A percentile compares a stretch with the other conserved stretches of the same genome.
Evolutionary conservation across 257 asterid genomes (phyloP).

Genomic region (Przewalskia tangutica): DNA sequence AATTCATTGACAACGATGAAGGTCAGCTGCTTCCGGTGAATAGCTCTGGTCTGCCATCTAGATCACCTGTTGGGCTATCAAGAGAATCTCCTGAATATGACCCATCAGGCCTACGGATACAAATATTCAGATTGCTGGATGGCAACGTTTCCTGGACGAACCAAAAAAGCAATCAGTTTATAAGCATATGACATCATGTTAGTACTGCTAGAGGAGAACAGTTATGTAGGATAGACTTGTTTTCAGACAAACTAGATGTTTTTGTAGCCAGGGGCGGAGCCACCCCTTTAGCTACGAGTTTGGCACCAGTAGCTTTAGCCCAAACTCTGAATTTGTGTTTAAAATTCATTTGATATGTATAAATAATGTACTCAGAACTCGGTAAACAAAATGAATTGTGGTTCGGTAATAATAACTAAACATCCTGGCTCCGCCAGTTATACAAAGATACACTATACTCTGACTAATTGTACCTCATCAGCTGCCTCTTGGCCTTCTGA

Average conservation of each 20-base stretch:
- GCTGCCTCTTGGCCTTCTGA: constrained; percentile 64
- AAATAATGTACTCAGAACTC: too few relatives aligned
- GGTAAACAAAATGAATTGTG: too few relatives aligned
- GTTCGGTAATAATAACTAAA: too few relatives aligned
- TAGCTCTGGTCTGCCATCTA: constrained; percentile 4
- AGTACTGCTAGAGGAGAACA: not conserved
- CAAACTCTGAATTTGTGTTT: too few relatives aligned
- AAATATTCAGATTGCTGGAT: constrained; percentile 13
- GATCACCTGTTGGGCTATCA: constrained; percentile 7
- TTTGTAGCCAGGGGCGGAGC: not conserved
- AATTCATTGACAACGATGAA: not conserved
- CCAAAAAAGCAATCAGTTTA: not conserved
- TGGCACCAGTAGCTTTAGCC: too few relatives aligned
- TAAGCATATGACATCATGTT: not conserved
- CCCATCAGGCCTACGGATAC: constrained; percentile 16
- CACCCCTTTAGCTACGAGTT: too few relatives aligned
- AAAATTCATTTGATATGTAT: too few relatives aligned
- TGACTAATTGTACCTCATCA: constrained; percentile 45
- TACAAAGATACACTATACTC: not conserved
- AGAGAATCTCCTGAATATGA: constrained; percentile 16
- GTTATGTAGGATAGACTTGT: not conserved
- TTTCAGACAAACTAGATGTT: not conserved
- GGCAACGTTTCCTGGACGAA: constrained; percentile 4
- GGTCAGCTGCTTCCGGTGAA: constrained; percentile 7
- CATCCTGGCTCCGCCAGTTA: not conserved